Conservation (phyloP, 257 asterid genomes). For the Primulina tabacum region DNA sequence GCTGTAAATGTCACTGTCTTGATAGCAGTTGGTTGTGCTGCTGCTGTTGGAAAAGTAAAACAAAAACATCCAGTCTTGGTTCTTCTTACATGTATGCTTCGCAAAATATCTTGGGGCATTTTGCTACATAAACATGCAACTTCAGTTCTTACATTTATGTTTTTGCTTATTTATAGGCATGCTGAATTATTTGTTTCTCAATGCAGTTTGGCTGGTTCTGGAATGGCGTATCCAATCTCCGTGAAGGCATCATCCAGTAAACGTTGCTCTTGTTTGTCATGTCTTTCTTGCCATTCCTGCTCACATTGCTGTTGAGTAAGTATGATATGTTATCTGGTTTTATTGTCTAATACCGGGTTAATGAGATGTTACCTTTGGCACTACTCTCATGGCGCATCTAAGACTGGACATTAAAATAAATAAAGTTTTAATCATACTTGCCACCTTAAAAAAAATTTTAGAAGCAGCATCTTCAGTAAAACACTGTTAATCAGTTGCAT, state of each 20-base stretch:
- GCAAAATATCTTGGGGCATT: background rate
- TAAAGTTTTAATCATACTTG: slow-evolving; percentile 6
- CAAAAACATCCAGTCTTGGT: slow-evolving; percentile 18
- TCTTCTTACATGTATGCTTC: slow-evolving; percentile 34
- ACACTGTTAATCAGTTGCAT: background rate
- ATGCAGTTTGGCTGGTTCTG: slow-evolving; percentile 24
- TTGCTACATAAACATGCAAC: background rate
- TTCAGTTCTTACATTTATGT: background rate
- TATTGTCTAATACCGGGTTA: slow-evolving; percentile 11
- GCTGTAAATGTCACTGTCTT: slow-evolving; percentile 21
- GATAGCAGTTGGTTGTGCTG: slow-evolving; percentile 30
- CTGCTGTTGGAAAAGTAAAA: slow-evolving; percentile 26
- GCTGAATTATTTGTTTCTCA: slow-evolving; percentile 13
- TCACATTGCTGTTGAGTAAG: slow-evolving; percentile 31
- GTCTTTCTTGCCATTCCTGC: slow-evolving; percentile 29
- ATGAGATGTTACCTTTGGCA: background rate
- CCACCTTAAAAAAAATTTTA: background rate
- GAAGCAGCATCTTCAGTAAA: slow-evolving; percentile 15
- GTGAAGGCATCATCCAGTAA: slow-evolving; percentile 25
- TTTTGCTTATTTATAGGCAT: slow-evolving; percentile 13
- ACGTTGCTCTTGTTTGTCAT: slow-evolving; percentile 29
- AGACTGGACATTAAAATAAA: background rate
- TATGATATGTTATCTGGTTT: slow-evolving; percentile 5
- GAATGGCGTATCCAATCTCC: slow-evolving; percentile 18
- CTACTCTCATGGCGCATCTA: too few species aligned